Evolutionary conservation across 352 stramenopile species (phyloP).

Genomic region (Phytophthora boehmeriae): DNA sequence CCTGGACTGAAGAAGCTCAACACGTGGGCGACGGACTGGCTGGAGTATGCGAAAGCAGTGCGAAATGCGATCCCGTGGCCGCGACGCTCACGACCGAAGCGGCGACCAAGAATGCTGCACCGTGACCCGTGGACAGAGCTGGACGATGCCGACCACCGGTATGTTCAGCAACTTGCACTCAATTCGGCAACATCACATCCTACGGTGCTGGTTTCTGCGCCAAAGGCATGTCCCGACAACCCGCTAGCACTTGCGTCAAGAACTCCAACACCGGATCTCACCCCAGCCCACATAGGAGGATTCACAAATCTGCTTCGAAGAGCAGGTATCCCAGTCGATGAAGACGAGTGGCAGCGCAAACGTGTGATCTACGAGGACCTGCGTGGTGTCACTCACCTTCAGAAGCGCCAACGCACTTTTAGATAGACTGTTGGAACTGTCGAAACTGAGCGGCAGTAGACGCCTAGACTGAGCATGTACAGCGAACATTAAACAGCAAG

Average conservation of each 20-base stretch:
- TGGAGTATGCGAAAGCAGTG: constrained; percentile 32
- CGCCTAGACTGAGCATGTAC: constrained; percentile 6
- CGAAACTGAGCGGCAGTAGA: constrained; percentile 6
- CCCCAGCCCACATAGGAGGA: constrained; percentile 42
- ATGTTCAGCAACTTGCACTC: constrained; percentile 45
- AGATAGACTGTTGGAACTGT: constrained; percentile 4
- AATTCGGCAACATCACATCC: constrained; percentile 17
- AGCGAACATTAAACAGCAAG: constrained; percentile 7
- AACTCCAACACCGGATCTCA: constrained; percentile 38
- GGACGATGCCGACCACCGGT: constrained; percentile 49
- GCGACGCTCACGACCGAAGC: constrained; percentile 21
- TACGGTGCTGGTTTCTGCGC: constrained; percentile 17
- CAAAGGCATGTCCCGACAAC: neutral
- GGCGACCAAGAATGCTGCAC: constrained; percentile 28
- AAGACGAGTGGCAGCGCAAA: constrained; percentile 44
- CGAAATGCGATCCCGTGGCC: constrained; percentile 19
- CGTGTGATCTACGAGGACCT: constrained; percentile 43
- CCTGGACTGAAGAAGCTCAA: constrained; percentile 45
- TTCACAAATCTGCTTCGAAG: constrained; percentile 51
- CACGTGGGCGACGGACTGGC: constrained; percentile 32
- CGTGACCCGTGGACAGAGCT: constrained; percentile 46
- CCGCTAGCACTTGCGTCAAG: constrained; percentile 13
- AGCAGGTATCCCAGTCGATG: constrained; percentile 54
- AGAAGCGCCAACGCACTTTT: constrained; percentile 12
- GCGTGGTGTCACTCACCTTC: constrained; percentile 32